Conservation (phyloP, 306 rosid species). For the Erythrophleum fordii region DNA sequence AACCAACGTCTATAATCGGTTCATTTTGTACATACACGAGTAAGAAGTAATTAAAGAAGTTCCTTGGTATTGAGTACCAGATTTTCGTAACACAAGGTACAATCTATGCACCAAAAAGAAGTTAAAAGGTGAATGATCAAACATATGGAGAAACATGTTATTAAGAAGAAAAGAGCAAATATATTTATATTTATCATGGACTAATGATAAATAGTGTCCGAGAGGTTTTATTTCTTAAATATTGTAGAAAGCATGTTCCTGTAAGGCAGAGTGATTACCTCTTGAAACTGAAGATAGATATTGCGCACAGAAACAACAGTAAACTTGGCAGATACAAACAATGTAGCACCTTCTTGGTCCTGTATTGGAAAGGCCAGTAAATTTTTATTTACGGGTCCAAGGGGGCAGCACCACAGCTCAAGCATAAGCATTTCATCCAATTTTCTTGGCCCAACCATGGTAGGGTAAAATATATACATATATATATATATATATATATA, state of each 20-base stretch:
- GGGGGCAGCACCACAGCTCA: conserved; percentile 8
- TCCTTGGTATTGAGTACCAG: too few relatives aligned
- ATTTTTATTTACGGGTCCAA: conserved; percentile 5
- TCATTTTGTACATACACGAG: too few relatives aligned
- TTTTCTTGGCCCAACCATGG: conserved; percentile 19
- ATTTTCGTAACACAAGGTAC: too few relatives aligned
- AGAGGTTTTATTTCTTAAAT: conserved; percentile 26
- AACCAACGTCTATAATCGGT: too few relatives aligned
- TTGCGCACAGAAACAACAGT: conserved; percentile 73
- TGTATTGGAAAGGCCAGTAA: conserved; percentile 42
- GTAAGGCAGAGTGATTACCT: conserved; percentile 56
- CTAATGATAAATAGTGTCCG: neutral
- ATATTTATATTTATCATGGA: neutral
- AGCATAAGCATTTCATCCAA: conserved; percentile 18
- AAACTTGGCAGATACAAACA: conserved; percentile 88
- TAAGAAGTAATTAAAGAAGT: too few relatives aligned
- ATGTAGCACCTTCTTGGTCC: conserved; percentile 96
- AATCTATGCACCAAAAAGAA: conserved; percentile 6
- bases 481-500: too few relatives aligned
- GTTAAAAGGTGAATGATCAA: neutral
- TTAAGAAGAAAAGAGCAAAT: conserved; percentile 2
- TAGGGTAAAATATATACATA: neutral
- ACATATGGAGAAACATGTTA: neutral
- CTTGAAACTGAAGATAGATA: conserved; percentile 86
- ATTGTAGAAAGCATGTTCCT: conserved; percentile 26